Conservation (phyloP, 768 basidiomycete species). For the Pulveroboletus sp. region DNA sequence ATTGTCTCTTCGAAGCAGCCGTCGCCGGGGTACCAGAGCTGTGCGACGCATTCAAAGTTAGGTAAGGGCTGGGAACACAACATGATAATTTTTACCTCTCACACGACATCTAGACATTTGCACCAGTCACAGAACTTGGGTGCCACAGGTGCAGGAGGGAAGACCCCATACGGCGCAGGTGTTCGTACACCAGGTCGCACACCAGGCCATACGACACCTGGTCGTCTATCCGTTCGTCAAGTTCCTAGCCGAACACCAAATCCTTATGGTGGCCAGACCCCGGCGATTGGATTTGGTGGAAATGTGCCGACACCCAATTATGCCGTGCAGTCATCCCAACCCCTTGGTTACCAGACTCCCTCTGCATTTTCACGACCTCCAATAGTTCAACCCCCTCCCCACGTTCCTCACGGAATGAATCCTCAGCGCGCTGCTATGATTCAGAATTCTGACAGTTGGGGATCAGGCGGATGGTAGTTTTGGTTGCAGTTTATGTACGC, state of each 20-base stretch:
- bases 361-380: constrained; percentile 37
- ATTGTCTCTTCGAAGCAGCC: constrained; percentile 85
- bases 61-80: constrained; percentile 37
- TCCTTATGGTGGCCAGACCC: constrained; percentile 55
- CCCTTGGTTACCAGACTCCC: constrained; percentile 40
- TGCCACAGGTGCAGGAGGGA: constrained; percentile 52
- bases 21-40: constrained; percentile 89
- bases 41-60: constrained; percentile 95
- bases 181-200: constrained; percentile 74
- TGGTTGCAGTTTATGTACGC: constrained; percentile 11
- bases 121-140: constrained; percentile 70
- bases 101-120: constrained; percentile 49
- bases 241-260: constrained; percentile 68
- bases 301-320: constrained; percentile 26
- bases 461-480: constrained; percentile 30
- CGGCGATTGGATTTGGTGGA: constrained; percentile 28
- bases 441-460: constrained; percentile 43
- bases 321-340: constrained; percentile 29
- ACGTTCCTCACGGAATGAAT: constrained; percentile 57
- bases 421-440: constrained; percentile 64
- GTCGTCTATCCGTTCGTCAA: constrained; percentile 72
- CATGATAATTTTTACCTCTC: neutral
- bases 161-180: constrained; percentile 75
- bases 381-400: constrained; percentile 38
- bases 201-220: constrained; percentile 73